phyloP scores from a whole-genome alignment of 805 yeast genomes.

The Myxozyma sirexii region DNA sequence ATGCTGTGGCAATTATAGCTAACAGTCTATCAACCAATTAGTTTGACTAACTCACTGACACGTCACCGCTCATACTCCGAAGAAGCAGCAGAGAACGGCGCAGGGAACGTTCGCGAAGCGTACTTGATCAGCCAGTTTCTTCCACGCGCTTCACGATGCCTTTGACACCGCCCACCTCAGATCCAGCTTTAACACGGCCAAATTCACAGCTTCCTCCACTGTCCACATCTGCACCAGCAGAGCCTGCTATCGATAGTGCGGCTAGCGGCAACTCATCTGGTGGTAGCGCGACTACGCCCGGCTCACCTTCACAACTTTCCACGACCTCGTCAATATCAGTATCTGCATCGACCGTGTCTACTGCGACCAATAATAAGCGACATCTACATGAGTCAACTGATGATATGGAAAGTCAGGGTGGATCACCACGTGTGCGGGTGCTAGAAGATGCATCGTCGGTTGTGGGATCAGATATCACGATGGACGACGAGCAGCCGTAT shows the following conservation, averaged over 20 bases:
- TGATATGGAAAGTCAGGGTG: conserved; percentile 10
- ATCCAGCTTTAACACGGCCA: background rate
- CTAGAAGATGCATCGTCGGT: conserved; percentile 15
- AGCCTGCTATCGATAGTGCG: background rate
- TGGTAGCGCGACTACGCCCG: conserved; percentile 6
- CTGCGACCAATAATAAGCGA: conserved; percentile 15
- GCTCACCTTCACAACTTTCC: conserved; percentile 7
- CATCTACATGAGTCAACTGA: conserved; percentile 17
- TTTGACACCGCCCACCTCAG: background rate
- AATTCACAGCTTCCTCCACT: background rate
- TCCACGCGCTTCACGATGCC: background rate
- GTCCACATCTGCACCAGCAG: background rate
- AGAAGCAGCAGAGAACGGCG: too few relatives aligned
- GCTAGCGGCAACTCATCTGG: background rate
- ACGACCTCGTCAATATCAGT: conserved; percentile 5
- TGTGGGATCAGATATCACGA: background rate
- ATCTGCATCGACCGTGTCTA: background rate
- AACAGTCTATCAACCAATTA: too few relatives aligned
- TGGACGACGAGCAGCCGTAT: conserved; percentile 7
- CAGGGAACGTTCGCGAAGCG: too few relatives aligned
- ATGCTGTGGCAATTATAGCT: too few relatives aligned
- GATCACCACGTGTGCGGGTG: conserved; percentile 25
- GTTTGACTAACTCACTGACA: too few relatives aligned
- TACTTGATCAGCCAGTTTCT: background rate
- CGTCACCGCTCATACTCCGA: too few relatives aligned